A percentile compares a stretch with the other conserved stretches of the same genome.
Evolutionary conservation across 2,329 filamentous ascomycete species (phyloP).

Genomic region (Aspergillus brasiliensis): DNA sequence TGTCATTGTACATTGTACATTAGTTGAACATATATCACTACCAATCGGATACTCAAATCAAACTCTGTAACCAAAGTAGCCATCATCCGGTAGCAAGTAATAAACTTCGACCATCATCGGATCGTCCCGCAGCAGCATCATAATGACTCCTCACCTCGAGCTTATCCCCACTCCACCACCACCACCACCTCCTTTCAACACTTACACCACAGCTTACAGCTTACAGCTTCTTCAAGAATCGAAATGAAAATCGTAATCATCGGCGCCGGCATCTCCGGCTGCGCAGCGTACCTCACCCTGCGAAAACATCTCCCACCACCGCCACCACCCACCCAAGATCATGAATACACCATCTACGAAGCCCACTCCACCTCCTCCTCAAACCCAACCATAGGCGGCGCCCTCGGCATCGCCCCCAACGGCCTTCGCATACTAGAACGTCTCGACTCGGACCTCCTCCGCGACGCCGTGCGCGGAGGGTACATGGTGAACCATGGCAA

Average conservation of each 20-base stretch:
- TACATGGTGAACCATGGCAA: constrained; percentile 37
- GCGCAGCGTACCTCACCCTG: constrained; percentile 42
- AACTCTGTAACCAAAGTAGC: not conserved
- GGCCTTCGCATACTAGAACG: constrained; percentile 43
- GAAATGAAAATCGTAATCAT: constrained; percentile 48
- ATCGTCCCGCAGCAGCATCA: not conserved
- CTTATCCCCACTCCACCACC: not conserved
- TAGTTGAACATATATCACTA: too few species aligned
- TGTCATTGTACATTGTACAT: not conserved
- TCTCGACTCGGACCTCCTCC: constrained; percentile 38
- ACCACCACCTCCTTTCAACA: too few species aligned
- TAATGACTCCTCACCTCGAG: not conserved
- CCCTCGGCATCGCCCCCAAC: constrained; percentile 43
- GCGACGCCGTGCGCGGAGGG: constrained; percentile 35
- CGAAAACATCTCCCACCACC: constrained; percentile 41
- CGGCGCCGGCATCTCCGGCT: constrained; percentile 47
- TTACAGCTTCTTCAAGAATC: too few species aligned
- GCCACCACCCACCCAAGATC: constrained; percentile 6
- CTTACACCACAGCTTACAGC: too few species aligned
- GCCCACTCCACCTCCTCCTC: constrained; percentile 41
- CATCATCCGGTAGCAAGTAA: not conserved
- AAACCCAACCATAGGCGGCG: constrained; percentile 41
- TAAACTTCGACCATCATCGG: not conserved
- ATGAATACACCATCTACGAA: constrained; percentile 45
- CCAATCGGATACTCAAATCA: too few species aligned